These are phyloP conservation scores for Jaapia argillacea DNA, from an alignment of 768 basidiomycete genomes.

Conservation along the genomic window DNA sequence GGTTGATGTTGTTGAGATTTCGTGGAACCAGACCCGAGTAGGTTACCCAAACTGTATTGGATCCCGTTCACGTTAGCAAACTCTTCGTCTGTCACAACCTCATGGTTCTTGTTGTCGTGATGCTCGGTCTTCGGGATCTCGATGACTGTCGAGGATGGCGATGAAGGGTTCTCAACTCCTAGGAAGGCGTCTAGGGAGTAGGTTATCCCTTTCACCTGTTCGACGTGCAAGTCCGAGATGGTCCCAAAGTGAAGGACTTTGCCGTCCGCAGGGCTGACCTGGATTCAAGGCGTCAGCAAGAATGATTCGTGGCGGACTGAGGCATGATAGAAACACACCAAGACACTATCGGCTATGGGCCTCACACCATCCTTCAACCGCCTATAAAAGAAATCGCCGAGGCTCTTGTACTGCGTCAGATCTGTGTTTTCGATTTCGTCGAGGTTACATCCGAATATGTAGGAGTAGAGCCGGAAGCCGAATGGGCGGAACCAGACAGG, in stretches of 20 bases:
- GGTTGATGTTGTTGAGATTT: slow-evolving; percentile 11
- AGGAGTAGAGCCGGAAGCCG: slow-evolving; percentile 79
- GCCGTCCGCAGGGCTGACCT: slow-evolving; percentile 95
- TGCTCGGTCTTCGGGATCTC: slow-evolving; percentile 33
- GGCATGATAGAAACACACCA: slow-evolving; percentile 40
- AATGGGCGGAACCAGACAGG: slow-evolving; percentile 94
- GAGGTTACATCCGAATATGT: slow-evolving; percentile 88
- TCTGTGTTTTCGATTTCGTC: slow-evolving; percentile 80
- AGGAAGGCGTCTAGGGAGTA: slow-evolving; percentile 93
- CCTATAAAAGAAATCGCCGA: slow-evolving; percentile 97
- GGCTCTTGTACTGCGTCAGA: slow-evolving; percentile 66
- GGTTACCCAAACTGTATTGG: slow-evolving; percentile 85
- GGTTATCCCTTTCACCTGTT: slow-evolving; percentile 96
- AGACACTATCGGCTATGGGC: slow-evolving; percentile 64
- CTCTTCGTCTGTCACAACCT: slow-evolving; percentile 70
- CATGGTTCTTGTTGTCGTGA: slow-evolving; percentile 46
- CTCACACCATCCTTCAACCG: slow-evolving; percentile 73
- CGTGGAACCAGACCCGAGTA: slow-evolving; percentile 52
- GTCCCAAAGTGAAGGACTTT: slow-evolving; percentile 86
- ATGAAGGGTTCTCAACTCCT: slow-evolving; percentile 50
- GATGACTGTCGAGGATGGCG: slow-evolving; percentile 29
- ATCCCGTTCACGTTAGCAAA: slow-evolving; percentile 98
- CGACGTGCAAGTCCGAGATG: slow-evolving; percentile 69
- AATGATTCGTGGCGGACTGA: no score
- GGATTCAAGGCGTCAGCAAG: slow-evolving; percentile 1